Conservation (phyloP, 148 eudicot species). For the Tetragonia tetragonoides region DNA sequence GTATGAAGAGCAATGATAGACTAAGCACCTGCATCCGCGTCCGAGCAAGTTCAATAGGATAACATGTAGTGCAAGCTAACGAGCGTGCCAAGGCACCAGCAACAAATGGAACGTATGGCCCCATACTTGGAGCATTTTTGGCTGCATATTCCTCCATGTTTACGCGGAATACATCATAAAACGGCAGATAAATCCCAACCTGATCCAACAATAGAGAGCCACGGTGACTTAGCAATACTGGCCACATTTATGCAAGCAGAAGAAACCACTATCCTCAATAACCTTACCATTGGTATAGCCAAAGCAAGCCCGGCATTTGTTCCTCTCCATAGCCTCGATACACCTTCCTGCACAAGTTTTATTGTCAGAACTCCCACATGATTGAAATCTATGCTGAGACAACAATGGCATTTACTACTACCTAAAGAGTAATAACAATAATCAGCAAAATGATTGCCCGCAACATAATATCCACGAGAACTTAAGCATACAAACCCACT, state of each 20-base stretch:
- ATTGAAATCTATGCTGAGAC: not conserved
- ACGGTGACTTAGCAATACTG: slow-evolving; percentile 2
- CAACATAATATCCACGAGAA: not conserved
- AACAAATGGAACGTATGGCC: slow-evolving; percentile 69
- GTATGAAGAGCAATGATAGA: not conserved
- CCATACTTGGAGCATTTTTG: slow-evolving; percentile 62
- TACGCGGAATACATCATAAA: slow-evolving; percentile 77
- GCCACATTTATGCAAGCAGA: slow-evolving; percentile 7
- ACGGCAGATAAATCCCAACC: slow-evolving; percentile 96
- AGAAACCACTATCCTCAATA: slow-evolving; percentile 1
- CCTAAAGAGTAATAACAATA: not conserved
- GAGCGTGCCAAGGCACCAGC: slow-evolving; percentile 96
- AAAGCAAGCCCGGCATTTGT: slow-evolving; percentile 93
- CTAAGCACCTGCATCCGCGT: slow-evolving; percentile 91
- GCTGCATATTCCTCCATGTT: slow-evolving; percentile 52
- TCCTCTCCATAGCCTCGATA: slow-evolving; percentile 88
- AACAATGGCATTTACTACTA: not conserved
- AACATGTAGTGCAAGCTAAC: slow-evolving; percentile 90
- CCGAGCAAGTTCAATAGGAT: slow-evolving; percentile 94
- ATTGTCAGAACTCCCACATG: not conserved
- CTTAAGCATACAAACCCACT: not conserved
- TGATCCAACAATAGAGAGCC: slow-evolving; percentile 28
- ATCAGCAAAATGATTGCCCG: not conserved
- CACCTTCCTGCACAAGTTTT: slow-evolving; percentile 67
- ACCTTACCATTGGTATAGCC: slow-evolving; percentile 91